phyloP scores from a whole-genome alignment of 345 rosid species.

The Stellera chamaejasme region DNA sequence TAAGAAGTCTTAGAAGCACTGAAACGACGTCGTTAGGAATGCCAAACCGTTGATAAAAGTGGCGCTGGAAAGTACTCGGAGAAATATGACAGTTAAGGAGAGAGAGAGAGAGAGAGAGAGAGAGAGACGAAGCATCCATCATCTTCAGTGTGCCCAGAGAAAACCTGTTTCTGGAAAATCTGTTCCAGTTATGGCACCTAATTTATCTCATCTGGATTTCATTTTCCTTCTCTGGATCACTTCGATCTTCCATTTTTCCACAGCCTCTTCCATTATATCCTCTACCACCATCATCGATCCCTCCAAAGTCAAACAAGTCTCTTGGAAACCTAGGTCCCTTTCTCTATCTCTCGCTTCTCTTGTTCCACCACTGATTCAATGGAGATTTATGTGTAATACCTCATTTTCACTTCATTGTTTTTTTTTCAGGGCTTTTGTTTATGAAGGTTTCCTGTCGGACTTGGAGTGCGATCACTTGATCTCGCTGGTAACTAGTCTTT shows the following conservation, averaged over 20 bases:
- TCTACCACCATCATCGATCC: constrained; percentile 69
- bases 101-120: no score
- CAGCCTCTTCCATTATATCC: constrained; percentile 37
- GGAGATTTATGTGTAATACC: constrained; percentile 3
- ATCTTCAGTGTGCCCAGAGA: neutral
- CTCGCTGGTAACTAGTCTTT: constrained; percentile 51
- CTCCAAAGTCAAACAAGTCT: constrained; percentile 75
- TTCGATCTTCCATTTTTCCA: constrained; percentile 25
- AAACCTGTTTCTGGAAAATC: neutral
- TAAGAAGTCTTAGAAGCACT: no score
- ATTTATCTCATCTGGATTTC: constrained; percentile 15
- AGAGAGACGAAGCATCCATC: neutral
- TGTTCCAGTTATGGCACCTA: constrained; percentile 12
- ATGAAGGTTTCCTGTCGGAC: constrained; percentile 83
- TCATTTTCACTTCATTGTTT: neutral
- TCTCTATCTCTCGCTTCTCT: neutral
- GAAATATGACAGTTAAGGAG: no score
- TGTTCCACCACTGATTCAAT: neutral
- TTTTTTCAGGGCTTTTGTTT: constrained; percentile 71
- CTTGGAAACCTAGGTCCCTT: constrained; percentile 72
- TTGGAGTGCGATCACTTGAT: constrained; percentile 94
- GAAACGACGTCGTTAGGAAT: no score
- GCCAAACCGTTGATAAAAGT: no score
- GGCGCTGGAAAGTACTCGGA: no score
- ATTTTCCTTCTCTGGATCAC: constrained; percentile 27